Conservation (phyloP, 768 basidiomycete genomes). For the Neoboletus subvelutipes region DNA sequence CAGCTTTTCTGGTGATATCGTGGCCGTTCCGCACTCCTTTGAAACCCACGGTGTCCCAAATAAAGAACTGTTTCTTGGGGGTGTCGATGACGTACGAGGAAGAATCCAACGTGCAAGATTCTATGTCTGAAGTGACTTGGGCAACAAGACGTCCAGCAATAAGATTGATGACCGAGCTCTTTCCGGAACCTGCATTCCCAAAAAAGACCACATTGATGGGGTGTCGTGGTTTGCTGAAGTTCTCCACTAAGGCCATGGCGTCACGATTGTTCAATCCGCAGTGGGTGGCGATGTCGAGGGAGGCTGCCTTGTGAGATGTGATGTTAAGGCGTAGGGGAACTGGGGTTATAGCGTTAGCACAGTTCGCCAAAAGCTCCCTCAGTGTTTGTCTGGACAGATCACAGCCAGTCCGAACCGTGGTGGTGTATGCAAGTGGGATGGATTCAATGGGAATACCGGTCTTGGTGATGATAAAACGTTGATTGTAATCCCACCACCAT, state of each 20-base stretch:
- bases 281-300: not conserved
- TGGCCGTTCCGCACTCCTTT: not conserved
- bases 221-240: not conserved
- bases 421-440: not conserved
- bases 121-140: not conserved
- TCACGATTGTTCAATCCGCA: not conserved
- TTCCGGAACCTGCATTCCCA: constrained; percentile 29
- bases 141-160: not conserved
- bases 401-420: not conserved
- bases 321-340: not conserved
- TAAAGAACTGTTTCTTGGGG: not conserved
- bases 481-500: constrained; percentile 35
- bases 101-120: not conserved
- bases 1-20: not conserved
- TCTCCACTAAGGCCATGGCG: not conserved
- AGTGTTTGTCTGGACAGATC: not conserved
- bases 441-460: not conserved
- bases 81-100: not conserved
- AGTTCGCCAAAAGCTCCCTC: not conserved
- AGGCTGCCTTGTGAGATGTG: not conserved
- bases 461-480: not conserved
- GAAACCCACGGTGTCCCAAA: constrained; percentile 7
- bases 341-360: not conserved
- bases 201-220: constrained; percentile 34
- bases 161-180: constrained; percentile 30